phyloP scores from a whole-genome alignment of 2,329 filamentous ascomycete genomes.

The Waltergamsia citrina region DNA sequence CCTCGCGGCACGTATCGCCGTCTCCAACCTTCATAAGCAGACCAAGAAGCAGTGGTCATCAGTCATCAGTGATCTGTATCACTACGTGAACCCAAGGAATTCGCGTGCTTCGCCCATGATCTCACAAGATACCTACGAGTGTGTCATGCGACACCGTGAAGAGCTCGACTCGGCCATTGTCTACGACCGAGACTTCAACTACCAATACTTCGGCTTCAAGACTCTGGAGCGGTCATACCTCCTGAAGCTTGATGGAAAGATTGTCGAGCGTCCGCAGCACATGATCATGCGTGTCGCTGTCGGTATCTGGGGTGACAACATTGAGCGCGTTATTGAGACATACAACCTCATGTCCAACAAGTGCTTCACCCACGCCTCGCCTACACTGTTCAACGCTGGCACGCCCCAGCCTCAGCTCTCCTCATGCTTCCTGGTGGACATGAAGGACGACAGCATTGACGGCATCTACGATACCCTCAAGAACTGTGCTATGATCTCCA shows the following conservation, averaged over 20 bases:
- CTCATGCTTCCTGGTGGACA: conserved; percentile 97
- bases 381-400: conserved; percentile 95
- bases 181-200: conserved; percentile 99
- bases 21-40: conserved; percentile 99
- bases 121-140: conserved; percentile 80
- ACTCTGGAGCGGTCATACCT: conserved; percentile 96
- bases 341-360: conserved; percentile 99
- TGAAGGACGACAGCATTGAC: conserved; percentile 99
- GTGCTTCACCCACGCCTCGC: conserved; percentile 96
- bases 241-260: conserved; percentile 88
- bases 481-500: conserved; percentile 99
- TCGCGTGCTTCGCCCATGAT: conserved; percentile 83
- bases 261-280: conserved; percentile 95
- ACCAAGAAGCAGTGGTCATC: conserved; percentile 99
- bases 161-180: conserved; percentile 98
- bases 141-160: conserved; percentile 89
- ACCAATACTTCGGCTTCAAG: conserved; percentile 99
- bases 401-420: conserved; percentile 91
- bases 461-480: conserved; percentile 99
- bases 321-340: conserved; percentile 92
- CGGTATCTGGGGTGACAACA: conserved; percentile 89
- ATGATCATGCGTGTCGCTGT: conserved; percentile 99
- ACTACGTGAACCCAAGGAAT: conserved; percentile 96
- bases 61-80: conserved; percentile 85
- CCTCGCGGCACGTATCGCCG: conserved; percentile 93